phyloP scores from a whole-genome alignment of 306 rosid genomes.

The Corylus avellana region DNA sequence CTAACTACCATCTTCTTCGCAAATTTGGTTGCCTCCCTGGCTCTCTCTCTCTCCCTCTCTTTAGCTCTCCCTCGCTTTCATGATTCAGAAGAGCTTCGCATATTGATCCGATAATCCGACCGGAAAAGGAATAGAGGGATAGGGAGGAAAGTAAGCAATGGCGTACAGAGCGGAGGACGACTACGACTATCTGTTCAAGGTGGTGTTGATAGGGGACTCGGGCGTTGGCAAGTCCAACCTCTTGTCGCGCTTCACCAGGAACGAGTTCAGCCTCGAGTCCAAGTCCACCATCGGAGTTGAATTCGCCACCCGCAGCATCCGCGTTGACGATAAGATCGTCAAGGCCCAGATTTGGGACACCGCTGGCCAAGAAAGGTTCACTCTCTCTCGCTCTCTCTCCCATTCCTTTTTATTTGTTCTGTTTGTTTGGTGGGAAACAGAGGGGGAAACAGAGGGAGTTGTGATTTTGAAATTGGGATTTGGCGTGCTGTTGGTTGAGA shows the following conservation, averaged over 20 bases:
- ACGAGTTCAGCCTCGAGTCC: slow-evolving; percentile 59
- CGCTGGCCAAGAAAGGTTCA: slow-evolving; percentile 60
- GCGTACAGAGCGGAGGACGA: slow-evolving; percentile 57
- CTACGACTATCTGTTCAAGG: slow-evolving; percentile 60
- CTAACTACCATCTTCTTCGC: too few relatives aligned
- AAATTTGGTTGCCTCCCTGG: too few relatives aligned
- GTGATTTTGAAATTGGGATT: neutral
- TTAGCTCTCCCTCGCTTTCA: too few relatives aligned
- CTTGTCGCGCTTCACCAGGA: slow-evolving; percentile 54
- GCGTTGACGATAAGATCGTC: slow-evolving; percentile 50
- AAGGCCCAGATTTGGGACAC: slow-evolving; percentile 77
- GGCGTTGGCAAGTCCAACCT: slow-evolving; percentile 64
- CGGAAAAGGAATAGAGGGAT: neutral
- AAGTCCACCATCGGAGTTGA: slow-evolving; percentile 63
- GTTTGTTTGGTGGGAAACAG: neutral
- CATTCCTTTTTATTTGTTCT: neutral
- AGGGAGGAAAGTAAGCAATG: neutral
- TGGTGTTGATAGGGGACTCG: slow-evolving; percentile 58
- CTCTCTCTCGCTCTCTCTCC: neutral
- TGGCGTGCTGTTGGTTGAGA: neutral
- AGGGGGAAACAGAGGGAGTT: neutral
- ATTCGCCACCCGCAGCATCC: slow-evolving; percentile 56
- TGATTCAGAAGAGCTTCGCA: neutral
- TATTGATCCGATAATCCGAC: slow-evolving; percentile 11
- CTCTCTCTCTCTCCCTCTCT: too few relatives aligned